Evolutionary conservation across 2,329 filamentous ascomycete species (phyloP), one percentile per base, ranked within the genome.

Genomic region (Xylariales sp.): DNA sequence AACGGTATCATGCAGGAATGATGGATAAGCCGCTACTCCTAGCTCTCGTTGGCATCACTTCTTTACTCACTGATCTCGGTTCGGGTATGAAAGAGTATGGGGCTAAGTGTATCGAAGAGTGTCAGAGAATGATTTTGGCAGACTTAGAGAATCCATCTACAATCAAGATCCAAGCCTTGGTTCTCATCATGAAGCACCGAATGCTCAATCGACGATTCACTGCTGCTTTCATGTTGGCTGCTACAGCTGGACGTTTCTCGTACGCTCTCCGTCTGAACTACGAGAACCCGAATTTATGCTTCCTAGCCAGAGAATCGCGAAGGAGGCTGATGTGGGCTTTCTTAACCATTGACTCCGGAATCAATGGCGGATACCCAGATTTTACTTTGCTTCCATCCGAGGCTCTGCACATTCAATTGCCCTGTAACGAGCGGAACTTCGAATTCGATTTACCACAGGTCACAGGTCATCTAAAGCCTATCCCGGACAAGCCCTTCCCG

Each of bases 381-480:
- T 69, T 71, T 29, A 69, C 68, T 7, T 52, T 73, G 9, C 71
- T 70, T 58, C 60, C 65, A 4, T 59, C 62, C 4, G 65, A 69
- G 35, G 44, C 62, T 73, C 9, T 70, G 42, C 60, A 61, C 41
- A 57, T 70, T 35, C 62, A 68, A 43, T 56, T 71, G 11, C 67
- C 70, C 0, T 73, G 69, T 51, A 71, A 73, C 48, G 70, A 74
- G 54, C 64, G 66, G 3, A 71, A 71, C 45, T 73, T 72, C 42
- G 76, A 80, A 52, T 78, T 77, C 47, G 74, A 78, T 52, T 65
- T 78, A 2, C 71, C 74, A 4, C 74, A 79, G 50, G 62, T 65
- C 4, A 75, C 74, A 6, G 73, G 78, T 45, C 65, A 60, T 38
- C 65, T 69, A 1, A 55, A 56, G 0, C 66, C 70, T 1, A 63